Evolutionary conservation across 257 asterid species (phyloP).

Genomic region (Solanum chiquidenum): DNA sequence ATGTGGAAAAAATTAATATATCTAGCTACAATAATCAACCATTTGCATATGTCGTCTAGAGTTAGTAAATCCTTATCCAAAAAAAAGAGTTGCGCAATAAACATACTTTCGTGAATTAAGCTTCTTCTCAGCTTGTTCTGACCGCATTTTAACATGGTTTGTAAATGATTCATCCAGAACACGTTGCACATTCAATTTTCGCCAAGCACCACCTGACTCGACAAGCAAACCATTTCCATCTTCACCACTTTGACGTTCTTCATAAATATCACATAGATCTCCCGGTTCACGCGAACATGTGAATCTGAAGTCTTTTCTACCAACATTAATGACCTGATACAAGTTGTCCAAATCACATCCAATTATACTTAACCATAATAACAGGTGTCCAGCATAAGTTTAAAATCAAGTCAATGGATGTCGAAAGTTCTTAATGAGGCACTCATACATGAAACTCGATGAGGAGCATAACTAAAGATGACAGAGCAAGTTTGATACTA

Average conservation of each 20-base stretch:
- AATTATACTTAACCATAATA: background rate
- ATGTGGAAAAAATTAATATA: background rate
- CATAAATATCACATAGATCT: constrained; percentile 86
- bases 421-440: background rate
- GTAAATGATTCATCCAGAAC: constrained; percentile 86
- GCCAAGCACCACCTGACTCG: constrained; percentile 89
- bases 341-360: background rate
- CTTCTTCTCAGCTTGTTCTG: constrained; percentile 91
- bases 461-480: background rate
- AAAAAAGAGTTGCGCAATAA: background rate
- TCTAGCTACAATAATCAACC: background rate
- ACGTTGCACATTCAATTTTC: constrained; percentile 87
- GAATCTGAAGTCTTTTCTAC: constrained; percentile 77
- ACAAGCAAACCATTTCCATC: constrained; percentile 81
- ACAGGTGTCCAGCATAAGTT: background rate
- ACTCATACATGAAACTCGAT: background rate
- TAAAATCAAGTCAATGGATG: background rate
- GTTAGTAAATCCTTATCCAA: background rate
- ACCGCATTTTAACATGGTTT: constrained; percentile 83
- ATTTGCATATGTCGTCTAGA: background rate
- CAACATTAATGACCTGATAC: constrained; percentile 74
- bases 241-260: constrained; percentile 83
- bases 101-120: constrained; percentile 69
- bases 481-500: background rate
- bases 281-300: constrained; percentile 88